These are phyloP conservation scores for Urtica urens DNA, from an alignment of 306 rosid species.

Conservation along the genomic window DNA sequence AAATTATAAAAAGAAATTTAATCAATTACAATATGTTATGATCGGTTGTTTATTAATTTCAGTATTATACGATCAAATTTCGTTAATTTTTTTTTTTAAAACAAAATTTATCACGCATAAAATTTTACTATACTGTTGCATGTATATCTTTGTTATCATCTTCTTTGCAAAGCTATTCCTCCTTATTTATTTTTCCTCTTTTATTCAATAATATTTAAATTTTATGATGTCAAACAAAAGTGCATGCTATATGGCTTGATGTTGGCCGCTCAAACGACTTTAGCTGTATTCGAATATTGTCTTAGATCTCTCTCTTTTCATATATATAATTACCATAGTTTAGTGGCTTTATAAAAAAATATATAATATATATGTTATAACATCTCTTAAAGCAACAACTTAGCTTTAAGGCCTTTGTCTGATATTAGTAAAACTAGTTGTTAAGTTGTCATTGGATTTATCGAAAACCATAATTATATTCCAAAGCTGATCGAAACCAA, in stretches of 20 bases:
- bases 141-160: too few relatives aligned
- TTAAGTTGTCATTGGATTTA: not conserved
- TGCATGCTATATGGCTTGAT: not conserved
- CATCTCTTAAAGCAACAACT: constrained; percentile 13
- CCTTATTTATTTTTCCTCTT: too few relatives aligned
- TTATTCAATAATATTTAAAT: not conserved
- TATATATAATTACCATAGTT: too few relatives aligned
- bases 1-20: too few relatives aligned
- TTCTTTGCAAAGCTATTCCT: too few relatives aligned
- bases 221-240: not conserved
- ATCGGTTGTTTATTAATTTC: too few relatives aligned
- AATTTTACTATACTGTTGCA: too few relatives aligned
- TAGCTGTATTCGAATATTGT: not conserved
- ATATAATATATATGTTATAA: not conserved
- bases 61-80: too few relatives aligned
- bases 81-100: too few relatives aligned
- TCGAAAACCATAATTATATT: not conserved
- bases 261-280: constrained; percentile 6
- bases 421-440: constrained; percentile 1
- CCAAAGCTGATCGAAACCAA: not conserved
- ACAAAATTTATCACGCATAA: too few relatives aligned
- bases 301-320: not conserved
- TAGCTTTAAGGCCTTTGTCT: constrained; percentile 4
- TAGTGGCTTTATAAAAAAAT: too few relatives aligned
- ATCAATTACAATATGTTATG: too few relatives aligned